A percentile compares a stretch with the other conserved stretches of the same genome.
These are phyloP conservation scores for Penicillium sp. DNA, from an alignment of 2,329 filamentous ascomycete genomes.

Conservation along the genomic window DNA sequence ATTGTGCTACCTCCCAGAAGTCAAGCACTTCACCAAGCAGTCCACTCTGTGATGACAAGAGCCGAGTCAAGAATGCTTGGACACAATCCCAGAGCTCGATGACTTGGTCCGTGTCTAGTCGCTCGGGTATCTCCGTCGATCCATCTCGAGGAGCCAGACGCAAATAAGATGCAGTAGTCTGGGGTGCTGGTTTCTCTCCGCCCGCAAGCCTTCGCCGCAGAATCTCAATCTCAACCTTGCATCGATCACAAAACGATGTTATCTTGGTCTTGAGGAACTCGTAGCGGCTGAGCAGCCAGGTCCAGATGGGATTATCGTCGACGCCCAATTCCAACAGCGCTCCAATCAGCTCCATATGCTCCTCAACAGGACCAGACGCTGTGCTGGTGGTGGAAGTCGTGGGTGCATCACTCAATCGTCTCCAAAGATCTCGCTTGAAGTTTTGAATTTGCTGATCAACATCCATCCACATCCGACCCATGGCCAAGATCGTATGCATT, in stretches of 20 bases:
- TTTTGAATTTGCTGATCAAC: slow-evolving; percentile 82
- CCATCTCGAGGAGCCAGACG: slow-evolving; percentile 71
- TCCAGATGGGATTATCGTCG: slow-evolving; percentile 93
- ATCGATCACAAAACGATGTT: slow-evolving; percentile 76
- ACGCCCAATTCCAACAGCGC: slow-evolving; percentile 91
- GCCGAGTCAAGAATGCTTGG: slow-evolving; percentile 69
- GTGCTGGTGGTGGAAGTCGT: slow-evolving; percentile 57
- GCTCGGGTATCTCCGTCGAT: slow-evolving; percentile 62
- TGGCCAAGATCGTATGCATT: slow-evolving; percentile 82
- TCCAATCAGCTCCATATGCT: slow-evolving; percentile 89
- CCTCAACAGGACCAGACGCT: slow-evolving; percentile 63
- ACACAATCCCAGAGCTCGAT: slow-evolving; percentile 94
- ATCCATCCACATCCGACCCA: slow-evolving; percentile 93
- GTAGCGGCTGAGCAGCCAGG: slow-evolving; percentile 89
- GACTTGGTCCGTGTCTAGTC: slow-evolving; percentile 77
- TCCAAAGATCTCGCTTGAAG: slow-evolving; percentile 91
- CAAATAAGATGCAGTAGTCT: slow-evolving; percentile 73
- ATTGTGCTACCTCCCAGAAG: slow-evolving; percentile 90
- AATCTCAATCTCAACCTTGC: slow-evolving; percentile 89
- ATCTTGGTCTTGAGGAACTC: slow-evolving; percentile 89
- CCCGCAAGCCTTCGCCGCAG: slow-evolving; percentile 78
- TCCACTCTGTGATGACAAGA: slow-evolving; percentile 75
- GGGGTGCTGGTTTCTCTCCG: slow-evolving; percentile 70
- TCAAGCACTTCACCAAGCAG: slow-evolving; percentile 87
- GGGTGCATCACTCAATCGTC: slow-evolving; percentile 72